Evolutionary conservation across 2,329 filamentous ascomycete genomes (phyloP).

Genomic region (Lachnellula arida): DNA sequence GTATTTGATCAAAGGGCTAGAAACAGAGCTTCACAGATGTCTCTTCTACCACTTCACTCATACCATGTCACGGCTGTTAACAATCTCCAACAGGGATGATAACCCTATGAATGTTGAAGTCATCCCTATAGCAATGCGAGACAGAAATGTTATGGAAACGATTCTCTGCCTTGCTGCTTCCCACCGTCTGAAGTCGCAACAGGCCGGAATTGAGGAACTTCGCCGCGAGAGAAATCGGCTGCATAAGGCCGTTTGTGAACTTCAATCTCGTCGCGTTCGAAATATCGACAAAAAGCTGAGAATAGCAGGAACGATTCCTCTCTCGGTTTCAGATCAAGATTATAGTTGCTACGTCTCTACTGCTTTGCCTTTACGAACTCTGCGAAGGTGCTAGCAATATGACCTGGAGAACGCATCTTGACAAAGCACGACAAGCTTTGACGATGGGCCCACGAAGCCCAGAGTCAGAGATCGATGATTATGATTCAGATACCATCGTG

Average conservation of each 20-base stretch:
- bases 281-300: neutral
- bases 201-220: constrained; percentile 2
- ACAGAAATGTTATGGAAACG: constrained; percentile 16
- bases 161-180: constrained; percentile 19
- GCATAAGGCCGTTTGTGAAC: constrained; percentile 7
- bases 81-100: constrained; percentile 4
- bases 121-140: constrained; percentile 16
- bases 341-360: constrained; percentile 14
- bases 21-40: constrained; percentile 11
- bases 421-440: constrained; percentile 13
- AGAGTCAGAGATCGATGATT: neutral
- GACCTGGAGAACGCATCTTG: constrained; percentile 12
- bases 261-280: constrained; percentile 10
- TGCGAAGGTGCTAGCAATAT: constrained; percentile 17
- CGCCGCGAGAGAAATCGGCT: constrained; percentile 10
- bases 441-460: constrained; percentile 5
- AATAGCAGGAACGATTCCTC: neutral
- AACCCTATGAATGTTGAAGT: constrained; percentile 18
- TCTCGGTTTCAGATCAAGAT: constrained; percentile 1
- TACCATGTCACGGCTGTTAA: constrained; percentile 14
- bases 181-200: constrained; percentile 10
- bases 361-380: constrained; percentile 21
- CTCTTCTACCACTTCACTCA: constrained; percentile 20
- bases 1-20: constrained; percentile 1
- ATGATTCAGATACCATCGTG: neutral